Base-by-base conservation (phyloP, 345 rosid species). In the Salix viminalis region DNA sequence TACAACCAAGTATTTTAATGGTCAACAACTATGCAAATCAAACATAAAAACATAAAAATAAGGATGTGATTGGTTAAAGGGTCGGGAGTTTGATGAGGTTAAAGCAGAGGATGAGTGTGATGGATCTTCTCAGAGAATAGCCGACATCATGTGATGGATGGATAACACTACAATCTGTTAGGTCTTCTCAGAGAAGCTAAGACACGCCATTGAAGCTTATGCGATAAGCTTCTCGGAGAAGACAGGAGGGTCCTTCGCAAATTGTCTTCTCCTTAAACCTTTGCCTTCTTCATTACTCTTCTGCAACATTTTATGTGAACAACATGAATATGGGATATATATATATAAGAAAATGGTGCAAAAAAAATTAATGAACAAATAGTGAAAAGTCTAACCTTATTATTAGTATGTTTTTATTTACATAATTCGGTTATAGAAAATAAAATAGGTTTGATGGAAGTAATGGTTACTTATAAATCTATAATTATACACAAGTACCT, bases 101-200 rank as follows among this genome's bases (percentile, higher is more conserved):
- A 39, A 24, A 9, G 67, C 28, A 24, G 6, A 39, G 28, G 75
- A 78, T 26, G 7, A 13, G 0, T 5, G 28, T 14, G 37, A 48
- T 28, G 39, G 32, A 9, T 56, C 37, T 4, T 36, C 37, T 36
- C 37, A 36, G 58, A 2, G 10, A 64, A 64, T 36, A 65, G 46
- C 32, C 44, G 70, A 71, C 65, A 77, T 32, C 10, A 26, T 18
- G 76, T 19, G 2, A 37, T 16, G 69, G 2, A 37, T 16, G 69
- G 74, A 77, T 34, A 37, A 26, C 12, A 13, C 58, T 42, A 42
- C 13, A 42, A 42, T 2, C 58, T 70, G 48, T 44, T 26, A 37
- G n/a, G 41, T 24, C 81, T 78, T 78, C 76, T 66, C 24, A 4
- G 56, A 50, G 81, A 78, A 78, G 81, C 80, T 48, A 41, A 36